Percentiles rank a stretch among this genome's conserved stretches.
These are phyloP conservation scores for Mucor piriformis DNA, from an alignment of 371 early-diverging fungal species.

Conservation along the genomic window DNA sequence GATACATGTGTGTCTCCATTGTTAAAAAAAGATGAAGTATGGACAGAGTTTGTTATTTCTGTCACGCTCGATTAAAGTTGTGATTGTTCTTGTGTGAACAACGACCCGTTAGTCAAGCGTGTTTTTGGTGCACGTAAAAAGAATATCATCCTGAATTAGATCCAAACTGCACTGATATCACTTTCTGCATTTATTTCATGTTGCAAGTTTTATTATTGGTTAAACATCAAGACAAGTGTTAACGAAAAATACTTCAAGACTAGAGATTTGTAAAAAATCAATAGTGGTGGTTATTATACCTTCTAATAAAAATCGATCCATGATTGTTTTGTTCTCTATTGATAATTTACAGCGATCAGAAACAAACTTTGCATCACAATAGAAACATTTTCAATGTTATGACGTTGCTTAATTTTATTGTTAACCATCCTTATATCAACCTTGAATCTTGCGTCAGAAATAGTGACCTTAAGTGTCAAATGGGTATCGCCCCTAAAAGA, in stretches of 20 bases:
- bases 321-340: conserved; percentile 8
- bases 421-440: conserved; percentile 11
- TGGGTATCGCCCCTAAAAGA: conserved; percentile 8
- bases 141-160: no score
- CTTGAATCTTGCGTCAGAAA: conserved; percentile 1
- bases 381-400: conserved; percentile 9
- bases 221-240: conserved; percentile 1
- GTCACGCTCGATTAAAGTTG: no score
- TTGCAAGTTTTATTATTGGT: no score
- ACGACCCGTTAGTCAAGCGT: no score
- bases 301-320: conserved; percentile 10
- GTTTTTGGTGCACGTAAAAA: no score
- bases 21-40: no score
- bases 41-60: no score
- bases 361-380: conserved; percentile 6
- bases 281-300: conserved; percentile 1
- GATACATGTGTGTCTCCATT: no score
- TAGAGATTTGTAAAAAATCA: conserved; percentile 15
- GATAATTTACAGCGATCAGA: conserved; percentile 13
- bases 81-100: no score
- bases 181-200: no score
- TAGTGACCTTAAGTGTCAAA: conserved; percentile 5
- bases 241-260: conserved; percentile 10
- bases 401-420: conserved; percentile 9
- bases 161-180: no score